A percentile compares a stretch with the other conserved stretches of the same genome.
Conservation (phyloP, 192 early-diverging fungal species). For the Funneliformis mosseae region DNA sequence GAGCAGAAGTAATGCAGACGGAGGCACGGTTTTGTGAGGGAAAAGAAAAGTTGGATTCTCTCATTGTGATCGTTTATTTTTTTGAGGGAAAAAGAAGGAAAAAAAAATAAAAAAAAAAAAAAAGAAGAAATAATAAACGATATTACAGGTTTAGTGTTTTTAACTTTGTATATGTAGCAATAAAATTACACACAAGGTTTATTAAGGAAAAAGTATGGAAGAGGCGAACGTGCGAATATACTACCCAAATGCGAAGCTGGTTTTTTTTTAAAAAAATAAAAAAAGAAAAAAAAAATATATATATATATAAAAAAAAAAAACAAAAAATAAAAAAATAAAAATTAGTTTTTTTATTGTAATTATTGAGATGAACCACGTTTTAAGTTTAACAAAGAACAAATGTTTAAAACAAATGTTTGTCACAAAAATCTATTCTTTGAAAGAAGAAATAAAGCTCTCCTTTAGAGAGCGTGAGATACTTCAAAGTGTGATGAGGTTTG, state of each 20-base stretch:
- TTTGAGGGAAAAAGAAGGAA: no score
- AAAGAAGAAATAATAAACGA: not conserved
- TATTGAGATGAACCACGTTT: slow-evolving; percentile 3
- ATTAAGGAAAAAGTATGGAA: not conserved
- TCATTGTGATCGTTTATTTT: slow-evolving; percentile 50
- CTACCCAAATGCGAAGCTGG: not conserved
- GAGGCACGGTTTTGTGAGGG: slow-evolving; percentile 78
- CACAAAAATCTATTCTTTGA: slow-evolving; percentile 12
- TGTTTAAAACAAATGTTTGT: not conserved
- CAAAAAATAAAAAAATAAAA: not conserved
- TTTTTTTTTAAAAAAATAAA: not conserved
- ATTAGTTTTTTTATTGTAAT: not conserved
- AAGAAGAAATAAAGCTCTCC: not conserved
- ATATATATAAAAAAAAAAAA: not conserved
- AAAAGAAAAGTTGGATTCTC: slow-evolving; percentile 82
- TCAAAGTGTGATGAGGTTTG: not conserved
- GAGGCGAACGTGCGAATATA: not conserved
- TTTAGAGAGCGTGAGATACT: not conserved
- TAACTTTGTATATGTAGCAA: not conserved
- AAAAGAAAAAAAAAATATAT: not conserved
- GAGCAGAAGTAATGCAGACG: slow-evolving; percentile 73
- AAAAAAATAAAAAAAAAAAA: not conserved
- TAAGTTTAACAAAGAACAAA: not conserved
- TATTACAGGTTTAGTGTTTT: not conserved
- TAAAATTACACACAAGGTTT: not conserved